These are phyloP conservation scores for Pistacia atlantica DNA, from an alignment of 345 rosid species.

Conservation along the genomic window DNA sequence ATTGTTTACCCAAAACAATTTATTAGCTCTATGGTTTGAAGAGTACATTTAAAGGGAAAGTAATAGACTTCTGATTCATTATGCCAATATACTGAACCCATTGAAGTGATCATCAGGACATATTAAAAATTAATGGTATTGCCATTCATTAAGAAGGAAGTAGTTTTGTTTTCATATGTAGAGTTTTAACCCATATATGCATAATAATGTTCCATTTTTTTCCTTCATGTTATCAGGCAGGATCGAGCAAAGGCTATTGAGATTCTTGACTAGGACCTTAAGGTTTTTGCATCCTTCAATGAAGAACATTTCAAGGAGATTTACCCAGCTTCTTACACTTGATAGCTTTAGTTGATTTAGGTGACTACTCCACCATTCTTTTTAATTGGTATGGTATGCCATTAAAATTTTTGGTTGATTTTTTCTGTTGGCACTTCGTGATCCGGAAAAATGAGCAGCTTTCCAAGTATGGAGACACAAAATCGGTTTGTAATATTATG, in stretches of 20 bases:
- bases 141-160: too few species aligned
- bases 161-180: too few species aligned
- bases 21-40: too few species aligned
- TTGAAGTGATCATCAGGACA: too few species aligned
- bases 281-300: constrained; percentile 68
- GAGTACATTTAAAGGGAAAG: too few species aligned
- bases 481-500: too few species aligned
- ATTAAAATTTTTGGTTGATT: constrained; percentile 13
- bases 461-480: constrained; percentile 63
- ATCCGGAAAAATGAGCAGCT: constrained; percentile 83
- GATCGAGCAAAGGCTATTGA: constrained; percentile 83
- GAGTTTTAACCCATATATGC: too few species aligned
- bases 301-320: constrained; percentile 81
- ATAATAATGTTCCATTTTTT: too few species aligned
- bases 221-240: constrained; percentile 9
- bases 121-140: too few species aligned
- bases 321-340: constrained; percentile 68
- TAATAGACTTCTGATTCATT: too few species aligned
- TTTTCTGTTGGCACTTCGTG: constrained; percentile 7
- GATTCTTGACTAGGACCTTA: constrained; percentile 75
- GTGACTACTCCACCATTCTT: constrained; percentile 32
- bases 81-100: too few species aligned
- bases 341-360: constrained; percentile 54
- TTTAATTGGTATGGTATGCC: not conserved
- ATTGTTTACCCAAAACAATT: too few species aligned